Conservation (phyloP, 768 basidiomycete species). For the Agaricus subrufescens region DNA sequence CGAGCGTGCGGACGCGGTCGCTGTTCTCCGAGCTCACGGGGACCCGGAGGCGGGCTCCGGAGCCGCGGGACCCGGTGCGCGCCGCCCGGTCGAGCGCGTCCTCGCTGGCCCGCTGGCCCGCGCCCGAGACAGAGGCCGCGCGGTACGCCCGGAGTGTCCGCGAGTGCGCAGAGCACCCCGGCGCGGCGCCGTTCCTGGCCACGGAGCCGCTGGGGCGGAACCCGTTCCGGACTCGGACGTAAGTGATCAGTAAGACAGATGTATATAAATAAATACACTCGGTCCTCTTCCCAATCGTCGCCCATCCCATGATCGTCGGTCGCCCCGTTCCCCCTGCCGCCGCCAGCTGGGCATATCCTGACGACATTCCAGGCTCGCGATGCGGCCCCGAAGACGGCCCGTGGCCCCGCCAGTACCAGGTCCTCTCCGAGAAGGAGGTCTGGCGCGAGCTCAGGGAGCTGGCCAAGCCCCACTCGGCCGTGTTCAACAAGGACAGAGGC, state of each 20-base stretch:
- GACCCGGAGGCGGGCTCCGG: slow-evolving; percentile 51
- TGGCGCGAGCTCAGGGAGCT: slow-evolving; percentile 47
- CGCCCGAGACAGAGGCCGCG: slow-evolving; percentile 49
- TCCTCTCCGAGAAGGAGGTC: slow-evolving; percentile 44
- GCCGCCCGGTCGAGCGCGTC: neutral
- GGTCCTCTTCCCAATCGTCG: neutral
- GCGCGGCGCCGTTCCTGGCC: slow-evolving; percentile 4
- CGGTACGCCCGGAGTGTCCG: slow-evolving; percentile 49
- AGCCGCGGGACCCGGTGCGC: slow-evolving; percentile 66
- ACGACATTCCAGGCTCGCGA: slow-evolving; percentile 59
- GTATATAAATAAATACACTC: neutral
- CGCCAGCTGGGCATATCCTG: slow-evolving; percentile 25
- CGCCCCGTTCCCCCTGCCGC: slow-evolving; percentile 14
- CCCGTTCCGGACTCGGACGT: slow-evolving; percentile 26
- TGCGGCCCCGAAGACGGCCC: slow-evolving; percentile 62
- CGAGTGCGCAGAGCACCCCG: neutral
- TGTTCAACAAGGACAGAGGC: slow-evolving; percentile 10
- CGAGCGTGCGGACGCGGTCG: slow-evolving; percentile 38
- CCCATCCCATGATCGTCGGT: slow-evolving; percentile 30
- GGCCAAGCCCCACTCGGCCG: slow-evolving; percentile 41
- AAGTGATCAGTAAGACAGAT: too few species aligned
- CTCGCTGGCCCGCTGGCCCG: neutral
- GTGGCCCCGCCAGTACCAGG: slow-evolving; percentile 57
- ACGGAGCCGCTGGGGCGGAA: slow-evolving; percentile 31
- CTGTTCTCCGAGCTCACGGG: slow-evolving; percentile 72